These are phyloP conservation scores for Solanum pimpinellifolium DNA, from an alignment of 257 asterid genomes.

Conservation along the genomic window DNA sequence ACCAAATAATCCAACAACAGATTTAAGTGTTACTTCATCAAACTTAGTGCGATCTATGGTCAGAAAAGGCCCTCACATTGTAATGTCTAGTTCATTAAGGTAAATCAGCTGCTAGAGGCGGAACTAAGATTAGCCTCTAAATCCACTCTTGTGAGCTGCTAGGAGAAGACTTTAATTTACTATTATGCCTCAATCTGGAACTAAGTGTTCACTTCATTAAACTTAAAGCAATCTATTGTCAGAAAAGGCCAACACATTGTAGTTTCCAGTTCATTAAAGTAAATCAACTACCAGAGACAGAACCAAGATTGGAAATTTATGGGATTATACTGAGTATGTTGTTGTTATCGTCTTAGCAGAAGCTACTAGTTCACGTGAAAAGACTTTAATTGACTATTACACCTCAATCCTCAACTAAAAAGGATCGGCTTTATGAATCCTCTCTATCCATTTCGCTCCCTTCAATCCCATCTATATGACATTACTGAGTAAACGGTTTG, in stretches of 20 bases:
- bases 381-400: neutral
- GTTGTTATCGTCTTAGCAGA: neutral
- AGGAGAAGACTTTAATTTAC: neutral
- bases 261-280: neutral
- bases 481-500: neutral
- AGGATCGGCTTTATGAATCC: neutral
- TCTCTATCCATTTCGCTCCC: neutral
- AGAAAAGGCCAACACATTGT: neutral
- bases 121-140: neutral
- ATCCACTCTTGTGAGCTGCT: neutral
- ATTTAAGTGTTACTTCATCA: neutral
- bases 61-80: neutral
- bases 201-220: neutral
- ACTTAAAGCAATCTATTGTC: neutral
- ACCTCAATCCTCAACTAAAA: neutral
- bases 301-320: neutral
- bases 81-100: neutral
- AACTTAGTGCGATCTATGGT: neutral
- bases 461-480: neutral
- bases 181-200: neutral
- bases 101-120: neutral
- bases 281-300: neutral
- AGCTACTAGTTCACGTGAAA: neutral
- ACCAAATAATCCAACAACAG: neutral
- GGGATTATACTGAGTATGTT: neutral